Evolutionary conservation across 163 green algal genomes (phyloP).

Genomic region (Trebouxia gelatinosa): DNA sequence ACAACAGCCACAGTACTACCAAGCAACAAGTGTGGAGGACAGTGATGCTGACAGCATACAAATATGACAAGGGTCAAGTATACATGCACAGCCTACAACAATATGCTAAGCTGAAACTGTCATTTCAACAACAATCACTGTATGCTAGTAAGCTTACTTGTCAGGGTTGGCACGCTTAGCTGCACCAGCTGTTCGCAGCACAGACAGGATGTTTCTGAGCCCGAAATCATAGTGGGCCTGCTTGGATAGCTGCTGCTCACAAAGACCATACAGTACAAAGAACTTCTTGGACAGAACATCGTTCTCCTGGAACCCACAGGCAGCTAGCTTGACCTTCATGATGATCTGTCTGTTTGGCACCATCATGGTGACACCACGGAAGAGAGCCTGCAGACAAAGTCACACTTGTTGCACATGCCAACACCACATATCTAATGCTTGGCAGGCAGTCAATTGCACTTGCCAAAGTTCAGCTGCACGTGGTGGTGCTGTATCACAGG

Average conservation of each 20-base stretch:
- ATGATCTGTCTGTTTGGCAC: conserved; percentile 96
- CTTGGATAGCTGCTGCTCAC: conserved; percentile 96
- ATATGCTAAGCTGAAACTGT: too few relatives aligned
- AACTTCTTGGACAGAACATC: conserved; percentile 95
- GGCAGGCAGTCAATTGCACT: too few relatives aligned
- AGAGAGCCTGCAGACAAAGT: conserved; percentile 76
- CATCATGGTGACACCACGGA: conserved; percentile 97
- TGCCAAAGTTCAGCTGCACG: too few relatives aligned
- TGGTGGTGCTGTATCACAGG: too few relatives aligned
- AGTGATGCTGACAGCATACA: too few relatives aligned
- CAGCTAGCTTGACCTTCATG: conserved; percentile 96
- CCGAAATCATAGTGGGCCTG: conserved; percentile 95
- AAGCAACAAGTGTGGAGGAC: too few relatives aligned
- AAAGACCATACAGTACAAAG: conserved; percentile 91
- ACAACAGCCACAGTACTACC: too few relatives aligned
- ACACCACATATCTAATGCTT: too few relatives aligned
- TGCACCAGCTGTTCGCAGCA: conserved; percentile 87
- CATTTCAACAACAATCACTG: too few relatives aligned
- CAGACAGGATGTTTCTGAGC: conserved; percentile 93
- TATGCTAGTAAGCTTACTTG: conserved; percentile 64
- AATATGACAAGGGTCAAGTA: too few relatives aligned
- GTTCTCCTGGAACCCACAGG: conserved; percentile 92
- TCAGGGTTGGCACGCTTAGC: conserved; percentile 86
- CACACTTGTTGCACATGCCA: too few relatives aligned
- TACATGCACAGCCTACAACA: too few relatives aligned